Conservation (phyloP, 2,329 filamentous ascomycete genomes). For the Penicillium sp. region DNA sequence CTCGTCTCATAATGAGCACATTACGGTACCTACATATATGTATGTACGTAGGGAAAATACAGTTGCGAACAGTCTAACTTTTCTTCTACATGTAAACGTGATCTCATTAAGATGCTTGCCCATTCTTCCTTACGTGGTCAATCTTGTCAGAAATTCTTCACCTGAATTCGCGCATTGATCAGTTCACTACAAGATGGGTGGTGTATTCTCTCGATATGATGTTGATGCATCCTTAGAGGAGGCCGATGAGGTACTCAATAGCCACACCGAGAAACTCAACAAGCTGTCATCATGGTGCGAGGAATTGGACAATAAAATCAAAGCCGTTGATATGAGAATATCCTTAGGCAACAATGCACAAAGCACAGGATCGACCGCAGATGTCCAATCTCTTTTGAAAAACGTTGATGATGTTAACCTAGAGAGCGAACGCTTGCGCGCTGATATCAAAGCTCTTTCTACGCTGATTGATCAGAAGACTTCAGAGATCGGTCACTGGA, state of each 20-base stretch:
- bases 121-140: neutral
- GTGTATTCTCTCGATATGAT: neutral
- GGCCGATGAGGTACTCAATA: no score
- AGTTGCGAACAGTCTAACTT: neutral
- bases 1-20: no score
- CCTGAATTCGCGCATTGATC: neutral
- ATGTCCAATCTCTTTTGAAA: no score
- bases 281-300: neutral
- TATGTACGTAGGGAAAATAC: neutral
- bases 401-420: neutral
- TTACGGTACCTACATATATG: no score
- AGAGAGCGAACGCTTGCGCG: neutral
- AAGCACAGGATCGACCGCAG: neutral
- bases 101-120: neutral
- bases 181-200: neutral
- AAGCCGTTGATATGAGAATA: neutral
- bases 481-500: neutral
- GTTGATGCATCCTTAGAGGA: accelerated
- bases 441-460: neutral
- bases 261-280: accelerated
- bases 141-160: neutral
- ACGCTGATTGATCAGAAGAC: neutral
- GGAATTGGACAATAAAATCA: neutral
- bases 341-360: no score
- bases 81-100: neutral